Evolutionary conservation across 2,329 filamentous ascomycete genomes (phyloP), one percentile per base, ranked within the genome.

Genomic region (Colletotrichum horii): DNA sequence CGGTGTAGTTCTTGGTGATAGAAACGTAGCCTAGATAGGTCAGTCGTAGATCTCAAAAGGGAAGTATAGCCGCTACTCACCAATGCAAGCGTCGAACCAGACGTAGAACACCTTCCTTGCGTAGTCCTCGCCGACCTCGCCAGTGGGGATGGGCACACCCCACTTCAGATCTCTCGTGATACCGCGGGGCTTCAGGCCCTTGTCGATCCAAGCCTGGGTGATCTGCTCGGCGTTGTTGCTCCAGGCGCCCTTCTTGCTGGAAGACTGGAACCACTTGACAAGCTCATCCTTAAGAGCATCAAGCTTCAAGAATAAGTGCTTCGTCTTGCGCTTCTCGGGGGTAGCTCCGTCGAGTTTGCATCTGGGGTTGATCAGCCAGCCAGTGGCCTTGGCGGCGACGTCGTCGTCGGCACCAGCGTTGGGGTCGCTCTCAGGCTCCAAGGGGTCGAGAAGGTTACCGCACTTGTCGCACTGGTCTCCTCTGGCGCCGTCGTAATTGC

Each of bases 131-230:
- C 88, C 88, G 15, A 88, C 84, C 32, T 89, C 79, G 64, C 84
- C 82, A n/a, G 82, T 83, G 38, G 88, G 89, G 62, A 91, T 89
- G 5, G 89, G 89, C 19, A 91, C 89, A 81, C 96, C 96, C 96
- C 96, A 98, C 83, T 94, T 96, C 76, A 98, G 88, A 87, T 98
- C 96, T 83, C 96, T 89, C 15, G 96, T 98, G 83, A 98, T 98
- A 78, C 95, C 95, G 79, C 96, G 93, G 65, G 94, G 93, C 83
- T 96, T 93, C 74, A 98, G 87, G 8, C 96, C 96, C 87, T 96
- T 93, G 75, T 93, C 92, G 77, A 97, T 87, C 95, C 95, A 97
- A 6, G 93, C 92, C 81, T 94, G 91, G 19, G 95, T 96, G 80
- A 97, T 97, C 77, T 91, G 89, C 74, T 93, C 87, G 69, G 93